Evolutionary conservation across 1,284 basidiomycete genomes (phyloP).

Genomic region (Puccinia coronata): DNA sequence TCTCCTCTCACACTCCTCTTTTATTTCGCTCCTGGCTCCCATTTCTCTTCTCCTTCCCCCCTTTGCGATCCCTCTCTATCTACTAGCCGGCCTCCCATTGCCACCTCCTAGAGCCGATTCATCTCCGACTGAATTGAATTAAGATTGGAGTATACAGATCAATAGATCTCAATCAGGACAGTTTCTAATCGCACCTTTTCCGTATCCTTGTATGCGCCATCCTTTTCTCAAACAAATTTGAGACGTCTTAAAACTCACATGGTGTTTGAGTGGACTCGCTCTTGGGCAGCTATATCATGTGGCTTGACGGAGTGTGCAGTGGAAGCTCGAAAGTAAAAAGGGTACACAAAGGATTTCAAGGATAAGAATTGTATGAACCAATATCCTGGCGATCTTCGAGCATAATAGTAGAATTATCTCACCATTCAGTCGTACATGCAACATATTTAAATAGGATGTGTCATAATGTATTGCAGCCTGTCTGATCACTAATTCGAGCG

Average conservation of each 20-base stretch:
- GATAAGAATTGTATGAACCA: neutral
- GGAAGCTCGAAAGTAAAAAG: neutral
- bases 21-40: constrained; percentile 21
- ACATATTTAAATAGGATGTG: no score
- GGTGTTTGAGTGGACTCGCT: constrained; percentile 10
- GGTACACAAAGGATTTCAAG: no score
- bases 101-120: constrained; percentile 29
- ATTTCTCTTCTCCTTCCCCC: neutral
- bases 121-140: constrained; percentile 32
- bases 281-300: neutral
- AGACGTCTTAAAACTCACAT: neutral
- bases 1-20: neutral
- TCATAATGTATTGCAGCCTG: neutral
- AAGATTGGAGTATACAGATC: constrained; percentile 26
- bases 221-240: neutral
- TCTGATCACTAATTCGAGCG: constrained; percentile 20
- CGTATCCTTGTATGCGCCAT: constrained; percentile 13
- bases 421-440: constrained; percentile 16
- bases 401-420: neutral
- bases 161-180: constrained; percentile 24
- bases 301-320: neutral
- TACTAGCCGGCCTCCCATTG: neutral
- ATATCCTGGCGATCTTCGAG: constrained; percentile 18
- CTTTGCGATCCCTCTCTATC: constrained; percentile 33
- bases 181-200: neutral